Evolutionary conservation across 148 eudicot genomes (phyloP), one percentile per base, ranked within the genome.

Genomic region (Cornus kousa): DNA sequence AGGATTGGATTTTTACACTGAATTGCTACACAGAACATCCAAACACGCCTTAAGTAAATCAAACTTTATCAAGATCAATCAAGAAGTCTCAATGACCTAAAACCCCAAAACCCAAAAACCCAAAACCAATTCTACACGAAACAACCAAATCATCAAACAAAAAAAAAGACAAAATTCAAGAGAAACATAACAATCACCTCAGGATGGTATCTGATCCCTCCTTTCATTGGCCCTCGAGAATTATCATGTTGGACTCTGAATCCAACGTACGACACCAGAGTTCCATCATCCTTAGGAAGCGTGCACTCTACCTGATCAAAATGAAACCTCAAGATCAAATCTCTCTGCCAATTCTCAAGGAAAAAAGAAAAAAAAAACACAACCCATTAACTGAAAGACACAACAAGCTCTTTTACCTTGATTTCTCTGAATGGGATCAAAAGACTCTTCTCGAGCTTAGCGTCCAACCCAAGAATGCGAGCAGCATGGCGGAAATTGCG

Each of bases 371-470:
- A 2, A 76, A 22, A 32, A 3, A 11, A 57, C 28, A 68, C 9
- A 17, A 60, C 3, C 39, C 17, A 67, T 22, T 16, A 39, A 48
- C 40, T 72, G 71, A 20, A 70, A 46, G 5, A 17, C 48, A 43
- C 48, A 39, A 39, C 43, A 43, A 43, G 10, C 9, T 37, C 23
- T 10, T 53, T 35, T 72, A 85, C 93, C 91, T 90, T 90, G 82
- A 90, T 88, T 80, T 90, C 93, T 76, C 91, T 82, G 71, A 88
- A 90, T 10, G 93, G 93, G 78, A 88, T 90, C 81, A 90, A 74
- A 67, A 90, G 88, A 77, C 90, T 87, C 88, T 84, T 85, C 85
- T 90, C 93, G 12, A 90, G 35, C 73, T 83, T 88, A 3, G 90
- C 72, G 72, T 90, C 93, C 31, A 90, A 78, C 0, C 86, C 87